Base-by-base conservation (phyloP, 2,329 filamentous ascomycete species). In the Scolecobasidium constrictum region DNA sequence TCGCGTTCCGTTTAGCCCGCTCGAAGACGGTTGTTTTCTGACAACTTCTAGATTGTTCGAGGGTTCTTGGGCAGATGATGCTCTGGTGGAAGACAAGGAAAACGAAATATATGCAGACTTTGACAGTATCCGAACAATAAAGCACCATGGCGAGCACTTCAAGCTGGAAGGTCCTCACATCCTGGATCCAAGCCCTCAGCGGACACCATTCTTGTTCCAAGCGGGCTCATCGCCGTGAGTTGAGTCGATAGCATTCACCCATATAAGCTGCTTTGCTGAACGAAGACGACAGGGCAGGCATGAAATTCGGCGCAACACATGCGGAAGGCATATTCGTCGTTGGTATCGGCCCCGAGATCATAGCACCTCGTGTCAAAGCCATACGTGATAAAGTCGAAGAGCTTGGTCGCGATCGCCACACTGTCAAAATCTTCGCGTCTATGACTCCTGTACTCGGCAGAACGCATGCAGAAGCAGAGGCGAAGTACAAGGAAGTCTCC, bases 321-420 rank as follows among this genome's bases (percentile, higher is more conserved):
- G 75, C 75, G 2, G 75, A 79, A 57, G 74, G 69, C 1, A 73
- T 78, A 36, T 78, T 78, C 46, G 71, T 78, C 3, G 72, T 71
- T 0, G 66, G 66, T 0, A 73, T 76, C 51, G 71, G 67, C 0
- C 68, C 72, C 0, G 48, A 57, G 3, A 57, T 73, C 1, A 57
- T 77, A 3, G 56, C 60, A 2, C 68, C 69, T 1, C 73, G 73
- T 42, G 62, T 78, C 23, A 60, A 65, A 28, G 66, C 65, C 13
- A 77, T 77, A 44, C 66, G 75, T 1, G 58, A 67, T 15, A 59
- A 73, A 4, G 74, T 73, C 0, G 61, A 63, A 1, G 58, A 63
- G 11, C 56, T 65, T 16, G 74, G 75, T 1, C 67, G 76, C 1
- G 74, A 78, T 49, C 74, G 74, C 6, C 59, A 60, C 7, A 71